A percentile compares a stretch with the other conserved stretches of the same genome.
Evolutionary conservation across 2,329 filamentous ascomycete species (phyloP).

Genomic region (Chaetomiaceae sp.): DNA sequence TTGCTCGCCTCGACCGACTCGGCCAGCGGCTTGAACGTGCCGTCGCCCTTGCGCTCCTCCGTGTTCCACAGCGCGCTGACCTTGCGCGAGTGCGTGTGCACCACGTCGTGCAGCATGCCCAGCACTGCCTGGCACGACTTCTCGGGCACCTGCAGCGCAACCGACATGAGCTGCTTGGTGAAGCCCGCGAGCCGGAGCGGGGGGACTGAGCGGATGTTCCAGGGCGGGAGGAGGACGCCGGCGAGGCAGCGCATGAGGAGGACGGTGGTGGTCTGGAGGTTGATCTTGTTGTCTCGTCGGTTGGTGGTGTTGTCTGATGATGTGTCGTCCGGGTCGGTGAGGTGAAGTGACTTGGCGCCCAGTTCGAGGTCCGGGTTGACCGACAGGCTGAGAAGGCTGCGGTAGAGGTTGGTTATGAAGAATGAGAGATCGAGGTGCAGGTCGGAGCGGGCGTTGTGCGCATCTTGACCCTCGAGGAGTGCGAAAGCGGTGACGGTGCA

Average conservation of each 20-base stretch:
- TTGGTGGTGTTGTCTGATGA: constrained; percentile 33
- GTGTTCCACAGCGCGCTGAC: constrained; percentile 87
- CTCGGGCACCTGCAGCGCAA: constrained; percentile 80
- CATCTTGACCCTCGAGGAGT: constrained; percentile 91
- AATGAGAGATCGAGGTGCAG: constrained; percentile 89
- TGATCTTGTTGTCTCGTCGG: constrained; percentile 60
- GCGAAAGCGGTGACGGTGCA: constrained; percentile 96
- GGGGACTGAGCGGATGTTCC: constrained; percentile 69
- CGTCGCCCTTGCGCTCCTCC: constrained; percentile 88
- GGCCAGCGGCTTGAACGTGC: constrained; percentile 70
- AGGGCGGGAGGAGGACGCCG: constrained; percentile 70
- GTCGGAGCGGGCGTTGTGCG: constrained; percentile 72
- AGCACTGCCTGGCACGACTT: constrained; percentile 80
- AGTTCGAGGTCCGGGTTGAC: constrained; percentile 84
- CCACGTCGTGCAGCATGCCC: constrained; percentile 70
- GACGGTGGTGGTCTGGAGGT: constrained; percentile 91
- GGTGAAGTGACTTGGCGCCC: constrained; percentile 65
- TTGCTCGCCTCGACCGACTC: constrained; percentile 79
- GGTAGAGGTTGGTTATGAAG: constrained; percentile 93
- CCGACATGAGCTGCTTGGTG: constrained; percentile 81
- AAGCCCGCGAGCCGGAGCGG: constrained; percentile 86
- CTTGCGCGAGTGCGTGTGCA: constrained; percentile 76
- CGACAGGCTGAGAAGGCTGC: constrained; percentile 71
- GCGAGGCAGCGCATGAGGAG: constrained; percentile 84
- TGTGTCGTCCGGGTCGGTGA: constrained; percentile 56